These are phyloP conservation scores for Boletus rubropictus DNA, from an alignment of 768 basidiomycete species.

Conservation along the genomic window DNA sequence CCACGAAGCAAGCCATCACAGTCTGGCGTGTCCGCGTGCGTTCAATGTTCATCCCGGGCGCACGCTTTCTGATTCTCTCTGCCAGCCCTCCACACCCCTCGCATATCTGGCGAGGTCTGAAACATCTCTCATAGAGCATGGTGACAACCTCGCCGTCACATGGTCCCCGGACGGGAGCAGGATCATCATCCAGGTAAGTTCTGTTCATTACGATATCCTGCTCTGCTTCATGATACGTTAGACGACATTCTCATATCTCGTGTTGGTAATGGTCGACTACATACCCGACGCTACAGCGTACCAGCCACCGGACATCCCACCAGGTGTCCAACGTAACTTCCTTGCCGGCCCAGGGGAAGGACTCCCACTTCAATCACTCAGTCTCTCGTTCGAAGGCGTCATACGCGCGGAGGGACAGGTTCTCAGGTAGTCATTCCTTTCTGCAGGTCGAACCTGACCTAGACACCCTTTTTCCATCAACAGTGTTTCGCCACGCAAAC, in stretches of 20 bases:
- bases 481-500: slow-evolving; percentile 71
- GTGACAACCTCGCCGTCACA: slow-evolving; percentile 64
- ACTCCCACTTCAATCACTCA: slow-evolving; percentile 59
- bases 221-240: slow-evolving; percentile 27
- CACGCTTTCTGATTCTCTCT: not conserved
- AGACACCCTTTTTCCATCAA: slow-evolving; percentile 1
- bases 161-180: slow-evolving; percentile 83
- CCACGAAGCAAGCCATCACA: slow-evolving; percentile 65
- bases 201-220: not conserved
- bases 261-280: slow-evolving; percentile 64
- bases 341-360: slow-evolving; percentile 79
- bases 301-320: slow-evolving; percentile 44
- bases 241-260: slow-evolving; percentile 78
- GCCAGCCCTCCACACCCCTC: slow-evolving; percentile 64
- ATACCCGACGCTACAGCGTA: slow-evolving; percentile 51
- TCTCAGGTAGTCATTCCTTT: slow-evolving; percentile 46
- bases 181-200: slow-evolving; percentile 72
- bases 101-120: slow-evolving; percentile 72
- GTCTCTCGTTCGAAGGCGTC: slow-evolving; percentile 74
- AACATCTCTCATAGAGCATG: slow-evolving; percentile 75
- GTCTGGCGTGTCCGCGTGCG: slow-evolving; percentile 80
- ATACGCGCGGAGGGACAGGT: slow-evolving; percentile 71
- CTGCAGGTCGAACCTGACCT: slow-evolving; percentile 1
- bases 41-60: slow-evolving; percentile 10
- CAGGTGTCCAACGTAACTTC: slow-evolving; percentile 57